A percentile compares a stretch with the other conserved stretches of the same genome.
Conservation (phyloP, 495 filamentous ascomycete species). For the Chaetomium cochliodes region DNA sequence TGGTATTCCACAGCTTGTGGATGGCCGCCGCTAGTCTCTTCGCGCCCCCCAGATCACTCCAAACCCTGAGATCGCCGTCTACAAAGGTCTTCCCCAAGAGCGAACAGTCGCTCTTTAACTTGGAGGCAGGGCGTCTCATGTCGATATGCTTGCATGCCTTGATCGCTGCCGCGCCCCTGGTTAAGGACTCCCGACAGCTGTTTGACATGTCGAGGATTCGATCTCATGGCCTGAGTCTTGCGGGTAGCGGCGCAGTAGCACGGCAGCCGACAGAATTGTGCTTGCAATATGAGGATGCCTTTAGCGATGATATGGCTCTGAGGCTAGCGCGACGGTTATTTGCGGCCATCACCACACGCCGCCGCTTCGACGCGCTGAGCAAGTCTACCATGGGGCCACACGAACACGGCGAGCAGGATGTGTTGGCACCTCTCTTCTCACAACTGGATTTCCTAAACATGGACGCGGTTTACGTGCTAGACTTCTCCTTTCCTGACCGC, state of each 20-base stretch:
- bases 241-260: conserved; percentile 37
- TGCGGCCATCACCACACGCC: conserved; percentile 50
- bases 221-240: conserved; percentile 44
- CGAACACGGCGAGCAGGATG: conserved; percentile 38
- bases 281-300: conserved; percentile 56
- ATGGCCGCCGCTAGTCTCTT: conserved; percentile 66
- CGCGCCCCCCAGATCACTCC: conserved; percentile 58
- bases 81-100: conserved; percentile 42
- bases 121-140: conserved; percentile 50
- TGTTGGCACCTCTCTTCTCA: conserved; percentile 48
- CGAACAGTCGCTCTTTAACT: conserved; percentile 40
- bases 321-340: conserved; percentile 52
- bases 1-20: conserved; percentile 79
- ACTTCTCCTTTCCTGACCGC: conserved; percentile 49
- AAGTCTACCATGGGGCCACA: conserved; percentile 31
- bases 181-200: conserved; percentile 42
- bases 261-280: conserved; percentile 46
- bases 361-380: conserved; percentile 47
- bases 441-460: conserved; percentile 49
- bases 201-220: conserved; percentile 54
- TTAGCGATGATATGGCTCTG: conserved; percentile 51
- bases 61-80: conserved; percentile 42
- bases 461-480: conserved; percentile 40
- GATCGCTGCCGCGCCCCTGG: conserved; percentile 52
- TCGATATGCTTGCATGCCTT: conserved; percentile 56